A percentile compares a stretch with the other conserved stretches of the same genome.
These are phyloP conservation scores for Coprinellus micaceus DNA, from an alignment of 768 basidiomycete species.

Conservation along the genomic window DNA sequence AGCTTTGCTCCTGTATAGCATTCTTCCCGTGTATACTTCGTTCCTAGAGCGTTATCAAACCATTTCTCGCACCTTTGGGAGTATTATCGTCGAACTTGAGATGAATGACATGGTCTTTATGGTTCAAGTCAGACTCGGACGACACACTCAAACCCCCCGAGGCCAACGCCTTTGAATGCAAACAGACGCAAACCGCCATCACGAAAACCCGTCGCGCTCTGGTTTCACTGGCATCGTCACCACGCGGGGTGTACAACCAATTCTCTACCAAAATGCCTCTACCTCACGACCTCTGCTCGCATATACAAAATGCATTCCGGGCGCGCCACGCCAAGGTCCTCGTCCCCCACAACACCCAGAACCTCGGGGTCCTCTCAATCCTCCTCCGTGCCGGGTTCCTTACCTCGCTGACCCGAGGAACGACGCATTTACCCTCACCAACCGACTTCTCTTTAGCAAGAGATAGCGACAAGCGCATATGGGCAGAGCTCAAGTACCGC, in stretches of 20 bases:
- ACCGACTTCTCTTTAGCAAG: conserved; percentile 52
- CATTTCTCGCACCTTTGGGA: too few relatives aligned
- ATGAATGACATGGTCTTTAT: too few relatives aligned
- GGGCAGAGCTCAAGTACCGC: conserved; percentile 93
- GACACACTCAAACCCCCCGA: too few relatives aligned
- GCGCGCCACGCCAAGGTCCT: conserved; percentile 76
- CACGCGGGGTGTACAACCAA: conserved; percentile 23
- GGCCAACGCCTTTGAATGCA: too few relatives aligned
- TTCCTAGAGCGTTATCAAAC: too few relatives aligned
- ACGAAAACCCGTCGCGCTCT: too few relatives aligned
- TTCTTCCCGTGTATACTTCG: too few relatives aligned
- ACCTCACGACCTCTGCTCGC: conserved; percentile 86
- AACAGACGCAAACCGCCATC: too few relatives aligned
- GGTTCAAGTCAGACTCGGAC: too few relatives aligned
- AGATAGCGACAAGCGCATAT: conserved; percentile 75
- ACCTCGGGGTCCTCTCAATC: conserved; percentile 88
- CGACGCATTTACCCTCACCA: conserved; percentile 61
- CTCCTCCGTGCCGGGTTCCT: conserved; percentile 90
- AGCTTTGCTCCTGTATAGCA: too few relatives aligned
- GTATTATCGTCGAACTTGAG: too few relatives aligned
- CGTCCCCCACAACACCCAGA: conserved; percentile 82
- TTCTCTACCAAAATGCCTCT: conserved; percentile 38
- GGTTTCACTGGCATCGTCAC: too few relatives aligned
- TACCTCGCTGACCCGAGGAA: conserved; percentile 77
- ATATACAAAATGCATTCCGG: conserved; percentile 87